Percentiles rank a stretch among this genome's conserved stretches.
These are phyloP conservation scores for Microstroma glucosiphilum DNA, from an alignment of 1,284 basidiomycete species.

Conservation along the genomic window DNA sequence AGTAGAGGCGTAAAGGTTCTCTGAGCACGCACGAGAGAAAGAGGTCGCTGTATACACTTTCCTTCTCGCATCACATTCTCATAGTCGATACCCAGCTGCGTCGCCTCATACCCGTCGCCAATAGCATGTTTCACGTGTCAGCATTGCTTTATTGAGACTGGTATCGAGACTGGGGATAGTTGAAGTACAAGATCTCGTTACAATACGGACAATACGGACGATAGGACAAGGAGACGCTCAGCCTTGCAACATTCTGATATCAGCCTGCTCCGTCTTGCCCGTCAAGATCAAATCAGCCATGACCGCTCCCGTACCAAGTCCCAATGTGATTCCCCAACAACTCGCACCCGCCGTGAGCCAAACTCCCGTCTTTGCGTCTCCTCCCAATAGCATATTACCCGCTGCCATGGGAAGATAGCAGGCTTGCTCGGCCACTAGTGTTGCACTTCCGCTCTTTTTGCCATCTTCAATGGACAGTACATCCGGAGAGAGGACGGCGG, in stretches of 20 bases:
- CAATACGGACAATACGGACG: too few relatives aligned
- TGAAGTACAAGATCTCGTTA: too few relatives aligned
- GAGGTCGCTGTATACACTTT: too few relatives aligned
- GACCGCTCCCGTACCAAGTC: slow-evolving; percentile 55
- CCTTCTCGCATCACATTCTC: too few relatives aligned
- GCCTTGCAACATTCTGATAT: slow-evolving; percentile 53
- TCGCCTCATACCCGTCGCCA: too few relatives aligned
- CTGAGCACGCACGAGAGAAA: too few relatives aligned
- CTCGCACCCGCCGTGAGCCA: slow-evolving; percentile 54
- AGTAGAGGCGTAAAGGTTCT: too few relatives aligned
- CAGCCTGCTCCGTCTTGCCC: slow-evolving; percentile 54
- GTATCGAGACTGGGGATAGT: too few relatives aligned
- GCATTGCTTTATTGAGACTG: too few relatives aligned
- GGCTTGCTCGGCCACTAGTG: slow-evolving; percentile 54
- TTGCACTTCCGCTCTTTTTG: slow-evolving; percentile 31
- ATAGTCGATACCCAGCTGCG: too few relatives aligned
- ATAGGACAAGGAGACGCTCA: slow-evolving; percentile 21
- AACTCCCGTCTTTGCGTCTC: slow-evolving; percentile 54
- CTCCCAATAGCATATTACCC: slow-evolving; percentile 55
- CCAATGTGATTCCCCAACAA: slow-evolving; percentile 55
- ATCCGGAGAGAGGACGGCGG: slow-evolving; percentile 53
- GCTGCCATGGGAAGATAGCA: slow-evolving; percentile 58
- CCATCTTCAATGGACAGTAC: slow-evolving; percentile 45
- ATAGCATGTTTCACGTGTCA: too few relatives aligned
- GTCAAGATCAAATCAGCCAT: slow-evolving; percentile 57